Conservation (phyloP, 257 asterid species). For the Mitragyna speciosa region DNA sequence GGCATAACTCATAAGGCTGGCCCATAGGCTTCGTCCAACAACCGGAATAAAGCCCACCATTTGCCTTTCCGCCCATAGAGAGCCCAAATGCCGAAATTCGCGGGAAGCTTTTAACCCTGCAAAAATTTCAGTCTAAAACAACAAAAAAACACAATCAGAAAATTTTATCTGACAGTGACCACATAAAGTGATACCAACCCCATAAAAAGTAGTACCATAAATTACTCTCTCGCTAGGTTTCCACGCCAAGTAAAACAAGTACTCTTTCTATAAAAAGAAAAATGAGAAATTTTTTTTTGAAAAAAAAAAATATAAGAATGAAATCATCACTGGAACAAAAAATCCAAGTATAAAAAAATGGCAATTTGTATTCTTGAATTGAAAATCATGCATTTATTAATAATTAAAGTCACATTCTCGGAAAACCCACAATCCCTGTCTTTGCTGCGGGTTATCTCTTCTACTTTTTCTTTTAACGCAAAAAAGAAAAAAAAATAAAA, state of each 20-base stretch:
- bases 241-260: background rate
- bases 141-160: background rate
- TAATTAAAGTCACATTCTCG: slow-evolving; percentile 23
- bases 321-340: background rate
- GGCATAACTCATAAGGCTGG: too few species aligned
- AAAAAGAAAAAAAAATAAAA: too few species aligned
- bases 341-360: background rate
- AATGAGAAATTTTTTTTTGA: background rate
- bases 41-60: background rate
- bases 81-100: background rate
- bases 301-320: background rate
- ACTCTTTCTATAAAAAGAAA: too few species aligned
- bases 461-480: background rate
- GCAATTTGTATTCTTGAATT: background rate
- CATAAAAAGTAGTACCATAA: background rate
- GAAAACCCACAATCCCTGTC: slow-evolving; percentile 25
- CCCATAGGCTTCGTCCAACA: too few species aligned
- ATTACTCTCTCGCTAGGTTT: too few species aligned
- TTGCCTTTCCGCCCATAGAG: background rate
- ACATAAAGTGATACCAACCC: background rate
- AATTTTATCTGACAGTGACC: slow-evolving; percentile 29
- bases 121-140: slow-evolving; percentile 7
- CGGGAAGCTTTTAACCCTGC: background rate
- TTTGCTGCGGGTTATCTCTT: background rate
- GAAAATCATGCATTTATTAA: background rate